Conservation (phyloP, 1,284 basidiomycete genomes). For the Cutaneotrichosporon sp. region DNA sequence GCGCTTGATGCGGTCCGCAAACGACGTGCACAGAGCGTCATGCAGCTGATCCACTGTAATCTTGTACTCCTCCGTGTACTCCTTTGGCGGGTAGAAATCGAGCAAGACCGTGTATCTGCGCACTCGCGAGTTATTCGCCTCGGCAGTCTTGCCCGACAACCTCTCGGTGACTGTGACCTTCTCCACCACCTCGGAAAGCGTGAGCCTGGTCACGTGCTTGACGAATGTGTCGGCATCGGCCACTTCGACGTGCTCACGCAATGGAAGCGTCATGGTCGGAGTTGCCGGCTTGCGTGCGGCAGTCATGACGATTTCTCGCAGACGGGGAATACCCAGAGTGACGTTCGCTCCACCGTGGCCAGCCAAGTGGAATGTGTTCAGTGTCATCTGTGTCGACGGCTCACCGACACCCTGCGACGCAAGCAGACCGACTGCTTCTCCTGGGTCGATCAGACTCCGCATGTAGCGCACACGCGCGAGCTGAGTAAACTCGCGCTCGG, state of each 20-base stretch:
- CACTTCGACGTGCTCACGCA: constrained; percentile 55
- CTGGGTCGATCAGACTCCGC: constrained; percentile 89
- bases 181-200: constrained; percentile 85
- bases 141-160: constrained; percentile 60
- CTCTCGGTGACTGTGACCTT: constrained; percentile 76
- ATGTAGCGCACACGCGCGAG: constrained; percentile 89
- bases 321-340: constrained; percentile 95
- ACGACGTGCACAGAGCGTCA: constrained; percentile 65
- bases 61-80: constrained; percentile 83
- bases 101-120: constrained; percentile 80
- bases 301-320: constrained; percentile 99
- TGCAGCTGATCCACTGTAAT: constrained; percentile 71
- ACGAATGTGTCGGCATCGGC: constrained; percentile 72
- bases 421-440: constrained; percentile 93
- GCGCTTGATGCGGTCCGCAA: constrained; percentile 78
- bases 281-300: constrained; percentile 95
- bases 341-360: constrained; percentile 99
- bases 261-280: constrained; percentile 92
- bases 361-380: constrained; percentile 99
- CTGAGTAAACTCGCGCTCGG: constrained; percentile 62
- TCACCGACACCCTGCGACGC: constrained; percentile 99
- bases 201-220: constrained; percentile 81
- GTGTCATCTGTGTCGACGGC: constrained; percentile 99
- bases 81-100: constrained; percentile 77
- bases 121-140: constrained; percentile 55